phyloP scores from a whole-genome alignment of 257 asterid species.

The Eustoma russellianum region DNA sequence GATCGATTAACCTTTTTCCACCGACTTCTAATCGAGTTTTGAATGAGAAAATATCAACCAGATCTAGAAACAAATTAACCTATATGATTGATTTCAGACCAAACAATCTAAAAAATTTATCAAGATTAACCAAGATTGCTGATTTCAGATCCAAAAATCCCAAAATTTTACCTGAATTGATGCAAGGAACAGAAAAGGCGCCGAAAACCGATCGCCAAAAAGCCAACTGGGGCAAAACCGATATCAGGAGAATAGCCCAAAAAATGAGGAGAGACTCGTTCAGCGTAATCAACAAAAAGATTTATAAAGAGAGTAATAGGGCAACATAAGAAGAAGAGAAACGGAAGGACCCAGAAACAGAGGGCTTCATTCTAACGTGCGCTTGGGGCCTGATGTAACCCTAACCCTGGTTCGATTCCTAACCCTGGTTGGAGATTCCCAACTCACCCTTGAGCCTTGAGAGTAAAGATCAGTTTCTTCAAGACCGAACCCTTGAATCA shows the following conservation, averaged over 20 bases:
- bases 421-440: no score
- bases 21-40: not conserved
- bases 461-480: no score
- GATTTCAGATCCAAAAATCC: not conserved
- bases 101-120: no score
- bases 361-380: slow-evolving; percentile 24
- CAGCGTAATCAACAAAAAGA: slow-evolving; percentile 3
- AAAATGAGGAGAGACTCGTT: slow-evolving; percentile 2
- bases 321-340: slow-evolving; percentile 8
- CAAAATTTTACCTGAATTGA: slow-evolving; percentile 5
- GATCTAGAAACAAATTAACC: no score
- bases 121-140: not conserved
- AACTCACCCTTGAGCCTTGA: no score
- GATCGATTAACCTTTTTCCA: not conserved
- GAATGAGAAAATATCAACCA: no score
- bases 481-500: no score
- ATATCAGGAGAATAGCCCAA: not conserved
- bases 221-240: slow-evolving; percentile 1
- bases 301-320: slow-evolving; percentile 6
- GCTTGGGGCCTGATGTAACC: slow-evolving; percentile 14
- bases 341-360: slow-evolving; percentile 26
- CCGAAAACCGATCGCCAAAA: slow-evolving; percentile 1
- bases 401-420: no score
- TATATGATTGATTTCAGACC: no score
- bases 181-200: not conserved